Evolutionary conservation across 106 monocot species (phyloP).

Genomic region (Platanthera guangdongensis): DNA sequence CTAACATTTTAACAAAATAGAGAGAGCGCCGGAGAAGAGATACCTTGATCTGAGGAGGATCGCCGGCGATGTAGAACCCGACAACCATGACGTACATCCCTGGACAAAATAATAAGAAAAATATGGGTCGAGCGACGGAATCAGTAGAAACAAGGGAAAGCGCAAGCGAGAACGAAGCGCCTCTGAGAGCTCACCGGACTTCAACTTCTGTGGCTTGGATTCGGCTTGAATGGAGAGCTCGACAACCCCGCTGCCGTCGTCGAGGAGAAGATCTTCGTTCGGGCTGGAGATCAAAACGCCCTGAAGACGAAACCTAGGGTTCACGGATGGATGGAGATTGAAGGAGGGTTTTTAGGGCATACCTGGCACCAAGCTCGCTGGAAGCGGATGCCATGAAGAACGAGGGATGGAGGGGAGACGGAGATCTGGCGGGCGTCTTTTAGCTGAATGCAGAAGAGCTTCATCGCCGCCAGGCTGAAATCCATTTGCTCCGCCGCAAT

Average conservation of each 20-base stretch:
- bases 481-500: conserved; percentile 33
- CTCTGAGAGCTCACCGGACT: conserved; percentile 15
- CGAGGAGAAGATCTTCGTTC: conserved; percentile 45
- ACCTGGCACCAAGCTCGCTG: conserved; percentile 89
- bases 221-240: conserved; percentile 35
- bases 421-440: conserved; percentile 19
- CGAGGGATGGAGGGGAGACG: conserved; percentile 11
- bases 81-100: conserved; percentile 80
- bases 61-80: conserved; percentile 24
- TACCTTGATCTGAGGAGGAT: conserved; percentile 33
- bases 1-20: no score
- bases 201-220: conserved; percentile 29
- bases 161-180: neutral
- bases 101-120: conserved; percentile 13
- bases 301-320: conserved; percentile 12
- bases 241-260: conserved; percentile 65
- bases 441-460: conserved; percentile 59
- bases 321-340: neutral
- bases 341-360: neutral
- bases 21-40: neutral
- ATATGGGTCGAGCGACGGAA: neutral
- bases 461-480: conserved; percentile 72
- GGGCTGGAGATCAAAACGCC: conserved; percentile 39
- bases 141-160: neutral
- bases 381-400: conserved; percentile 65